Percentiles rank a stretch among this genome's conserved stretches.
Evolutionary conservation across 2,329 filamentous ascomycete species (phyloP).

Genomic region (Xylaria sp.): DNA sequence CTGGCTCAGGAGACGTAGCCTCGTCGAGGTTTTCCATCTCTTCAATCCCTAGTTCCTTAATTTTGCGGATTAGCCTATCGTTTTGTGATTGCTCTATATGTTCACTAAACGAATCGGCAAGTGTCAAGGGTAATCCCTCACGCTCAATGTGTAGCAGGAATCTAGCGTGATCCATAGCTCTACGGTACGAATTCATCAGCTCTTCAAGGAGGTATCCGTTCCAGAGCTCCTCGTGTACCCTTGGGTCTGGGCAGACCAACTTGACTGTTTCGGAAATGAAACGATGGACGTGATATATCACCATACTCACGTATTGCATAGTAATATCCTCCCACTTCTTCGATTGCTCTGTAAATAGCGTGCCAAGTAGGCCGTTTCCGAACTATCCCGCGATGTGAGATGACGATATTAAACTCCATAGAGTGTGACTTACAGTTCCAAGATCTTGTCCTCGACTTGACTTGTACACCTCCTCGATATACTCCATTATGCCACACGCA

Average conservation of each 20-base stretch:
- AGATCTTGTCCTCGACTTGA: constrained; percentile 57
- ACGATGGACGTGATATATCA: constrained; percentile 57
- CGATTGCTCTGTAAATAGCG: constrained; percentile 61
- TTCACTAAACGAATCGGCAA: constrained; percentile 62
- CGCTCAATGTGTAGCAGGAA: constrained; percentile 64
- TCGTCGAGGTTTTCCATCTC: neutral
- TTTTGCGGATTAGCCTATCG: constrained; percentile 38
- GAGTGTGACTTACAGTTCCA: constrained; percentile 50
- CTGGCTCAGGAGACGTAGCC: neutral
- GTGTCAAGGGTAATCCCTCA: constrained; percentile 56
- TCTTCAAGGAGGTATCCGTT: constrained; percentile 55
- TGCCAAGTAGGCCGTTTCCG: constrained; percentile 49
- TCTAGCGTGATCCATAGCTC: constrained; percentile 56
- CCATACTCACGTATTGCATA: constrained; percentile 56
- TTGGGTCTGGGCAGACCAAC: constrained; percentile 55
- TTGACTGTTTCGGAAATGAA: constrained; percentile 58
- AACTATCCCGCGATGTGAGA: constrained; percentile 40
- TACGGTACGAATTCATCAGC: constrained; percentile 56
- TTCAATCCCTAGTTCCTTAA: constrained; percentile 33
- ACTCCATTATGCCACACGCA: constrained; percentile 54
- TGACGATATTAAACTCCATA: neutral
- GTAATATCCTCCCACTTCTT: constrained; percentile 60
- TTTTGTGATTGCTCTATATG: constrained; percentile 47
- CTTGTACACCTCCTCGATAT: constrained; percentile 57
- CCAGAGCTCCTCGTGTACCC: constrained; percentile 55